These are phyloP conservation scores for Kalanchoe fedtschenkoi DNA, from an alignment of 164 flowering plant genomes.

Conservation along the genomic window DNA sequence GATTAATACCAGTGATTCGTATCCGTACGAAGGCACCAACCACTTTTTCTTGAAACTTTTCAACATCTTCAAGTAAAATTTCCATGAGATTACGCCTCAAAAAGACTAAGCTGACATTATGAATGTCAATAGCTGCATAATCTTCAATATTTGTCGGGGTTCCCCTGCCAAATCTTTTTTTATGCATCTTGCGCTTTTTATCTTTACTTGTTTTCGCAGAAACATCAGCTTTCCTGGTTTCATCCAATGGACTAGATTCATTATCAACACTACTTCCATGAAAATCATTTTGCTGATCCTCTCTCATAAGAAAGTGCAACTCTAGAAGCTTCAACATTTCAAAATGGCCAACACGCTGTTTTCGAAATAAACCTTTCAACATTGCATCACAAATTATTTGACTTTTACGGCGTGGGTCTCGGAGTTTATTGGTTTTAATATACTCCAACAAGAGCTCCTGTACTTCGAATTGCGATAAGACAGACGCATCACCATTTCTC, in stretches of 20 bases:
- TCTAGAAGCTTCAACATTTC: constrained; percentile 97
- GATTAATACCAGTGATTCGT: constrained; percentile 69
- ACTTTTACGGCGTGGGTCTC: constrained; percentile 81
- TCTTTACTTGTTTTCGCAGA: constrained; percentile 29
- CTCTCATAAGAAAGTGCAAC: constrained; percentile 64
- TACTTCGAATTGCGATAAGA: constrained; percentile 69
- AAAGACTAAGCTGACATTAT: constrained; percentile 77
- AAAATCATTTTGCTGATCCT: constrained; percentile 46
- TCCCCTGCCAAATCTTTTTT: constrained; percentile 44
- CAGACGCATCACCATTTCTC: constrained; percentile 69
- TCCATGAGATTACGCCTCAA: constrained; percentile 72
- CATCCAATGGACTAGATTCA: constrained; percentile 46
- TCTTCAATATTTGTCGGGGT: constrained; percentile 62
- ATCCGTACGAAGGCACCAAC: constrained; percentile 82
- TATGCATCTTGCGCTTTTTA: constrained; percentile 56
- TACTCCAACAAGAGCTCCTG: constrained; percentile 78
- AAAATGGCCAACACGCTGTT: constrained; percentile 81
- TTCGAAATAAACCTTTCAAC: constrained; percentile 72
- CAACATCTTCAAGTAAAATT: constrained; percentile 61
- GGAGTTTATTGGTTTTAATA: constrained; percentile 73
- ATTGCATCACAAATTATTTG: constrained; percentile 81
- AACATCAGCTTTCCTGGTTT: constrained; percentile 38
- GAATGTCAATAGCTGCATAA: constrained; percentile 91
- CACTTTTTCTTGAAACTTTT: constrained; percentile 58
- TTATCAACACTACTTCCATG: constrained; percentile 59